Conservation (phyloP, 2,329 filamentous ascomycete species). For the Penicillium sp. region DNA sequence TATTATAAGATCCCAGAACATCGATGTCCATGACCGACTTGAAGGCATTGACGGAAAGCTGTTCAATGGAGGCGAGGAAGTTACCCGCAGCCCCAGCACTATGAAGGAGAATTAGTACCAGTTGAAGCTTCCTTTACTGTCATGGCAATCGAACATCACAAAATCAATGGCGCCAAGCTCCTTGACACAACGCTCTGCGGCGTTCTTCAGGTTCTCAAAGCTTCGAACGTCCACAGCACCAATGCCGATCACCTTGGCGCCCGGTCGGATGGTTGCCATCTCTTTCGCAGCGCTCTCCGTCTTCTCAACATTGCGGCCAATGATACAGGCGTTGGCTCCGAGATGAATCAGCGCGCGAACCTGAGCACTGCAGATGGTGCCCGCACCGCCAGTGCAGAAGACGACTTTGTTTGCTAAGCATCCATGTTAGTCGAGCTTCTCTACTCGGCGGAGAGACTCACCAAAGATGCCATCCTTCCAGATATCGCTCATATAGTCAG, state of each 20-base stretch:
- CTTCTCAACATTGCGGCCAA: conserved; percentile 85
- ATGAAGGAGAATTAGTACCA: conserved; percentile 15
- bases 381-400: conserved; percentile 92
- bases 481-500: conserved; percentile 74
- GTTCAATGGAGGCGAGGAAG: conserved; percentile 81
- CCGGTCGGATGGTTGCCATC: conserved; percentile 73
- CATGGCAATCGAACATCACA: conserved; percentile 63
- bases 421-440: conserved; percentile 7
- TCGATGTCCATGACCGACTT: conserved; percentile 96
- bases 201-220: conserved; percentile 65
- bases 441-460: conserved; percentile 40
- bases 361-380: conserved; percentile 91
- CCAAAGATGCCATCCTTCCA: conserved; percentile 89
- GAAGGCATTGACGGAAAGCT: conserved; percentile 84
- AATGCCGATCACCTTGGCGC: conserved; percentile 82
- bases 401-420: conserved; percentile 74
- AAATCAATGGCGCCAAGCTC: conserved; percentile 89
- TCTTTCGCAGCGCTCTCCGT: conserved; percentile 77
- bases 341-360: conserved; percentile 87
- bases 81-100: conserved; percentile 94
- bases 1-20: conserved; percentile 89
- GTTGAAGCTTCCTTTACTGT: background rate
- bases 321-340: conserved; percentile 89
- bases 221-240: conserved; percentile 72
- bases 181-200: conserved; percentile 73